Conservation (phyloP, 192 early-diverging fungal species). For the Chytriomyces hyalinus region DNA sequence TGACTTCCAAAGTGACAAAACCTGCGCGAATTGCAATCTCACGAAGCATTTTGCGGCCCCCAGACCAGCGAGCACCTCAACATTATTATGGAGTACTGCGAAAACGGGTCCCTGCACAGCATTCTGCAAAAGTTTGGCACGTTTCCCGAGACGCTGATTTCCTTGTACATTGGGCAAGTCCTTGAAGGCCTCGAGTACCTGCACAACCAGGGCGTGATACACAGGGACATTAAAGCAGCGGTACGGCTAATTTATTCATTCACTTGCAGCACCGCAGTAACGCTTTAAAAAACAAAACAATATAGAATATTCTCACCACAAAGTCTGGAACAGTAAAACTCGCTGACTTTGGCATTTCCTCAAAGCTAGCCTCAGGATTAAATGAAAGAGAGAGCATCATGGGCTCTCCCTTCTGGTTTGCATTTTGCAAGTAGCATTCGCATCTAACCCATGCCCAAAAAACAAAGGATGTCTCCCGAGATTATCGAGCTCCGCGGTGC, state of each 20-base stretch:
- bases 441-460: slow-evolving; percentile 1
- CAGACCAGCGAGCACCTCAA: slow-evolving; percentile 47
- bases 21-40: neutral
- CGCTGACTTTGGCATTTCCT: slow-evolving; percentile 94
- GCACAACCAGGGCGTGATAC: slow-evolving; percentile 83
- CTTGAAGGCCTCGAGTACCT: slow-evolving; percentile 88
- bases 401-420: slow-evolving; percentile 58
- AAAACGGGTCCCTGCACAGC: slow-evolving; percentile 89
- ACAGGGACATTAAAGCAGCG: slow-evolving; percentile 93
- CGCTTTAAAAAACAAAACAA: neutral
- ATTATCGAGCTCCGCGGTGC: slow-evolving; percentile 88
- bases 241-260: slow-evolving; percentile 9
- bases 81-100: slow-evolving; percentile 64
- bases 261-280: neutral
- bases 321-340: slow-evolving; percentile 95
- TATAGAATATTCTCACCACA: slow-evolving; percentile 88
- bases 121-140: slow-evolving; percentile 87
- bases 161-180: slow-evolving; percentile 86
- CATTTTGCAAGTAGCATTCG: neutral
- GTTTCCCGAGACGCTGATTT: slow-evolving; percentile 88
- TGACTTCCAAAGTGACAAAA: neutral
- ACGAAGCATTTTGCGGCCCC: too few species aligned
- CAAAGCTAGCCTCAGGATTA: slow-evolving; percentile 67
- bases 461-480: slow-evolving; percentile 54
- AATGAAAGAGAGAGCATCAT: slow-evolving; percentile 36